These are phyloP conservation scores for Comarum palustre DNA, from an alignment of 306 rosid species.

Conservation along the genomic window DNA sequence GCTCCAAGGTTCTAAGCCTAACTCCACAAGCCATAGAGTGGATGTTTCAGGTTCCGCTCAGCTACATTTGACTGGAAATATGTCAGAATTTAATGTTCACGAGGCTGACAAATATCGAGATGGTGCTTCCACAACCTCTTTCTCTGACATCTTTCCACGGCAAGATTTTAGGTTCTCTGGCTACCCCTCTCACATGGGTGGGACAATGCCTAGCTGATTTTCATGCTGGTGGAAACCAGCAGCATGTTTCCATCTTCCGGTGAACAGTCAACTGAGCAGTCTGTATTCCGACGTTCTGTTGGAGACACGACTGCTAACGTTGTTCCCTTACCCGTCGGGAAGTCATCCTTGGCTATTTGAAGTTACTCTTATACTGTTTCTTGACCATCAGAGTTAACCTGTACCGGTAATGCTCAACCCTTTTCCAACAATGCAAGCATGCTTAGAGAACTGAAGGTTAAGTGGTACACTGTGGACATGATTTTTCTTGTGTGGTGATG, in stretches of 20 bases:
- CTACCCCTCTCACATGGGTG: slow-evolving; percentile 43
- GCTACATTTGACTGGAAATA: slow-evolving; percentile 26
- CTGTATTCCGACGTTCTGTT: slow-evolving; percentile 21
- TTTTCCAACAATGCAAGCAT: neutral
- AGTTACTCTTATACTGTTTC: slow-evolving; percentile 7
- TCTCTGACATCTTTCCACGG: slow-evolving; percentile 35
- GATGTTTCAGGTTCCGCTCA: slow-evolving; percentile 26
- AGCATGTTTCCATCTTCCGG: slow-evolving; percentile 34
- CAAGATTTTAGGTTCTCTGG: slow-evolving; percentile 44
- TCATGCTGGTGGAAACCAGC: slow-evolving; percentile 37
- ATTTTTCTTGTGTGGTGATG: slow-evolving; percentile 5
- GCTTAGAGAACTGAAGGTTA: slow-evolving; percentile 15
- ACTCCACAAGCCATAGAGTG: slow-evolving; percentile 22
- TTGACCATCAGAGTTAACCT: slow-evolving; percentile 20
- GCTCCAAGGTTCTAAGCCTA: slow-evolving; percentile 28
- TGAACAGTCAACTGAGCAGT: slow-evolving; percentile 28
- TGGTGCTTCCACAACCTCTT: slow-evolving; percentile 32
- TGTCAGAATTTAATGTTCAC: slow-evolving; percentile 32
- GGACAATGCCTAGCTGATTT: slow-evolving; percentile 33
- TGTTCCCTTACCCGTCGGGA: slow-evolving; percentile 39
- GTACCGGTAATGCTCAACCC: slow-evolving; percentile 19
- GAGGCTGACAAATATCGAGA: slow-evolving; percentile 35
- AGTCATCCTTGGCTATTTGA: slow-evolving; percentile 76
- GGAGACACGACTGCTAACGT: slow-evolving; percentile 26
- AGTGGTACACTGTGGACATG: slow-evolving; percentile 9